Evolutionary conservation across 306 rosid species (phyloP).

Genomic region (Rosa multiflora): DNA sequence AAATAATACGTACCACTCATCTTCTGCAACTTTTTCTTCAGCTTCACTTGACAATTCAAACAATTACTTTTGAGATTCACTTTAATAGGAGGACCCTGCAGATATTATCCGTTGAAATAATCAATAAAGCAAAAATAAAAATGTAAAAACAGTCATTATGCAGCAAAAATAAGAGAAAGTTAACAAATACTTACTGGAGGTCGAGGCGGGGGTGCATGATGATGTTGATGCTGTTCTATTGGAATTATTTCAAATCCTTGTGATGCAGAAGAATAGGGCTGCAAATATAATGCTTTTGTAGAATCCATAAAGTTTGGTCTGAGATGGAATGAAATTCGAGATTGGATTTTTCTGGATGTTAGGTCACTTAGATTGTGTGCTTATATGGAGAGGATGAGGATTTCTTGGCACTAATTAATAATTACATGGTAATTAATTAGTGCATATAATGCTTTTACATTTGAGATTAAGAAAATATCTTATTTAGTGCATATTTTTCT

Average conservation of each 20-base stretch:
- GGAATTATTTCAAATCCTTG: neutral
- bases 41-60: neutral
- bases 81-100: slow-evolving; percentile 21
- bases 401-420: neutral
- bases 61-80: slow-evolving; percentile 10
- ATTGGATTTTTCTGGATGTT: neutral
- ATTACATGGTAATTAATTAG: too few species aligned
- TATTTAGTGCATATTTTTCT: too few species aligned
- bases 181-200: neutral
- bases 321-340: neutral
- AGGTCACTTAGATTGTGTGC: neutral
- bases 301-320: neutral
- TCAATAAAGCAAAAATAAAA: neutral
- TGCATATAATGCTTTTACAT: neutral
- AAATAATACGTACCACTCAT: slow-evolving; percentile 8
- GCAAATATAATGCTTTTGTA: neutral
- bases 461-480: neutral
- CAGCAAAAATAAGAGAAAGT: neutral
- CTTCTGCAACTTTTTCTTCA: slow-evolving; percentile 20
- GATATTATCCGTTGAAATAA: neutral
- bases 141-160: neutral
- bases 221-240: neutral
- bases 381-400: neutral
- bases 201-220: neutral
- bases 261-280: neutral